A percentile compares a stretch with the other conserved stretches of the same genome.
Conservation (phyloP, 2,329 filamentous ascomycete genomes). For the Torrubiella hemipterigena region DNA sequence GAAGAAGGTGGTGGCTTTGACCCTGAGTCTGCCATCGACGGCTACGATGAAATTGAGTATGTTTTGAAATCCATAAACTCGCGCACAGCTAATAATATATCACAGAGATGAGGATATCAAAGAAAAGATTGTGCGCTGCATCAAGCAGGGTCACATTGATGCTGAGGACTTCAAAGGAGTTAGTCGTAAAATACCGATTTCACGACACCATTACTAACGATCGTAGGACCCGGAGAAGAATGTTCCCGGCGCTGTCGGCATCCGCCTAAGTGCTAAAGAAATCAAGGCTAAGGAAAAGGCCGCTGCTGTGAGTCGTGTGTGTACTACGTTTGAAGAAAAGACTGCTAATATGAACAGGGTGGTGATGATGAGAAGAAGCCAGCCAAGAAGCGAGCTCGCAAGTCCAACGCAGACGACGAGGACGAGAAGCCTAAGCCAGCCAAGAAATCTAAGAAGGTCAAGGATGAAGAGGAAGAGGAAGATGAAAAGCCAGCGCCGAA, state of each 20-base stretch:
- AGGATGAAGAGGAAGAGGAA: conserved; percentile 12
- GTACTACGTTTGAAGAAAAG: conserved; percentile 7
- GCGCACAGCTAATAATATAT: conserved; percentile 7
- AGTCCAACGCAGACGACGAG: conserved; percentile 21
- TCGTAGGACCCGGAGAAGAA: conserved; percentile 64
- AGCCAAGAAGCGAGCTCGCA: conserved; percentile 20
- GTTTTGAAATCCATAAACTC: conserved; percentile 10
- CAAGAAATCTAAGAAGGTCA: conserved; percentile 16
- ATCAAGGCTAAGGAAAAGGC: conserved; percentile 21
- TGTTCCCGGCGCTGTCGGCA: conserved; percentile 52
- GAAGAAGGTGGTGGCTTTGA: conserved; percentile 31
- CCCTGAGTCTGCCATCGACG: conserved; percentile 61
- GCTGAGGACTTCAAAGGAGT: conserved; percentile 84
- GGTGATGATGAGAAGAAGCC: conserved; percentile 16
- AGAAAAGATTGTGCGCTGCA: conserved; percentile 59
- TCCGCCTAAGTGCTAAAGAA: conserved; percentile 33
- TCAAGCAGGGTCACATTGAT: conserved; percentile 70
- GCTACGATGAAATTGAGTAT: conserved; percentile 61
- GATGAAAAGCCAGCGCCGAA: conserved; percentile 6
- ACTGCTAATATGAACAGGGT: conserved; percentile 13
- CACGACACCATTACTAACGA: conserved; percentile 2
- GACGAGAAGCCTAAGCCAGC: conserved; percentile 23
- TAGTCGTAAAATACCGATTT: conserved; percentile 24
- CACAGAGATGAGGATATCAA: conserved; percentile 45
- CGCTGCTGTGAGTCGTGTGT: conserved; percentile 13